phyloP scores from a whole-genome alignment of 1,284 basidiomycete genomes.

The Sporisorium iseilematis-ciliati region DNA sequence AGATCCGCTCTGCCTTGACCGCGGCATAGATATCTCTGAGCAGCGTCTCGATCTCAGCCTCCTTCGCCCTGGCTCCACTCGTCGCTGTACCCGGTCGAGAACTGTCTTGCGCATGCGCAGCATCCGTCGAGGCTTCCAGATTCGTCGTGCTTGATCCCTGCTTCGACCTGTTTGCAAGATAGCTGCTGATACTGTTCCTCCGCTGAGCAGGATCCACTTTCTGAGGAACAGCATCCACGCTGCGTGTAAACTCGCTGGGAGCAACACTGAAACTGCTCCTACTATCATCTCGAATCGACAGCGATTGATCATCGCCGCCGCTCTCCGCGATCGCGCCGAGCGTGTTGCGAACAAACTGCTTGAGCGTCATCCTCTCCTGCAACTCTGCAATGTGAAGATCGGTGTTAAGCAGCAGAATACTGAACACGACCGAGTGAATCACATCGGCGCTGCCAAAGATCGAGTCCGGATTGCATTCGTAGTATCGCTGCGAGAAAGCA shows the following conservation, averaged over 20 bases:
- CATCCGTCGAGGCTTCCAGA: slow-evolving; percentile 26
- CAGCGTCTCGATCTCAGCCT: slow-evolving; percentile 34
- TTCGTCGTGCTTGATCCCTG: slow-evolving; percentile 23
- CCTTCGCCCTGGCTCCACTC: slow-evolving; percentile 28
- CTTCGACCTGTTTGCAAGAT: slow-evolving; percentile 21
- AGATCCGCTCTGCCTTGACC: slow-evolving; percentile 88
- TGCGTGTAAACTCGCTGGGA: slow-evolving; percentile 7
- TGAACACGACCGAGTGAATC: slow-evolving; percentile 92
- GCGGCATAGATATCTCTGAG: slow-evolving; percentile 90
- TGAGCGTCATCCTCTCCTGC: slow-evolving; percentile 87
- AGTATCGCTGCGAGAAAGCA: slow-evolving; percentile 88
- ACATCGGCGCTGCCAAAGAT: slow-evolving; percentile 85
- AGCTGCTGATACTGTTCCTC: slow-evolving; percentile 35
- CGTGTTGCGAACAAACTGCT: slow-evolving; percentile 92
- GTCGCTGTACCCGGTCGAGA: slow-evolving; percentile 18
- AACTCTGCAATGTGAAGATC: slow-evolving; percentile 96
- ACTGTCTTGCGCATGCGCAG: slow-evolving; percentile 6
- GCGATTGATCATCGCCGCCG: slow-evolving; percentile 12
- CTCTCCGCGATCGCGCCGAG: slow-evolving; percentile 77
- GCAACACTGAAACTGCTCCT: slow-evolving; percentile 47
- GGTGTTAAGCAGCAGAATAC: slow-evolving; percentile 92
- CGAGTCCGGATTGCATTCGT: slow-evolving; percentile 85
- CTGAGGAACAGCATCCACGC: slow-evolving; percentile 15
- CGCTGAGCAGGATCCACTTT: slow-evolving; percentile 10
- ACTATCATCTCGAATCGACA: slow-evolving; percentile 29